phyloP scores from a whole-genome alignment of 2,329 filamentous ascomycete genomes.

The Zasmidium citrigriseum region DNA sequence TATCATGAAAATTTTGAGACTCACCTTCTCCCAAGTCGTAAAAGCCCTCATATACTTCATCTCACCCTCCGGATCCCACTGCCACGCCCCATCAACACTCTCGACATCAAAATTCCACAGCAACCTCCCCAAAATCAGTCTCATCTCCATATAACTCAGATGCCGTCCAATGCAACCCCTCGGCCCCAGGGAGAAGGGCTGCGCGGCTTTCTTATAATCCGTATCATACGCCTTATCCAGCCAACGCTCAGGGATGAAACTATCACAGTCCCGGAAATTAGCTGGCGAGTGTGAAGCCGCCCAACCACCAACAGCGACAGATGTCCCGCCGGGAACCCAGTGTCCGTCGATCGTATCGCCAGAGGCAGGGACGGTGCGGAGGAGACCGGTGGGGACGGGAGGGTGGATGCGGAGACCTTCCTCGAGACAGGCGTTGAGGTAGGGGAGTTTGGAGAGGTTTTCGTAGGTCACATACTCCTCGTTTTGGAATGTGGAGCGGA shows the following conservation, averaged over 20 bases:
- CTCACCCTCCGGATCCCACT: constrained; percentile 11
- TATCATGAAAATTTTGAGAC: not conserved
- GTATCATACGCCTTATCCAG: constrained; percentile 11
- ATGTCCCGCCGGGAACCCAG: constrained; percentile 9
- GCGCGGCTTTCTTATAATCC: constrained; percentile 10
- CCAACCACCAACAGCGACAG: constrained; percentile 9
- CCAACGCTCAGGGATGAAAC: constrained; percentile 37
- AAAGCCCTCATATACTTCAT: constrained; percentile 13
- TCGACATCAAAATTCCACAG: constrained; percentile 9
- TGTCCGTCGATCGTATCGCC: constrained; percentile 15
- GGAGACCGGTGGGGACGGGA: constrained; percentile 8
- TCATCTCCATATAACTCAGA: constrained; percentile 12
- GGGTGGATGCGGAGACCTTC: constrained; percentile 16
- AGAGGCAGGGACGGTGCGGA: constrained; percentile 2
- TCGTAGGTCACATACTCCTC: constrained; percentile 5
- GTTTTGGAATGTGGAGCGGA: constrained; percentile 38
- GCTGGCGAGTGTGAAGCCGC: constrained; percentile 13
- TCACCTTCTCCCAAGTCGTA: constrained; percentile 12
- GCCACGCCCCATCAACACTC: constrained; percentile 11
- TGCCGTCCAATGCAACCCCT: constrained; percentile 16
- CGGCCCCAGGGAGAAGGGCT: constrained; percentile 14
- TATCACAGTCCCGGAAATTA: constrained; percentile 25
- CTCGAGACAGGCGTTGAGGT: constrained; percentile 12
- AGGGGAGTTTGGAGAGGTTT: constrained; percentile 5
- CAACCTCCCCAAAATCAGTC: constrained; percentile 5